These are phyloP conservation scores for Gentiana macrophylla DNA, from an alignment of 257 asterid genomes.

Conservation along the genomic window DNA sequence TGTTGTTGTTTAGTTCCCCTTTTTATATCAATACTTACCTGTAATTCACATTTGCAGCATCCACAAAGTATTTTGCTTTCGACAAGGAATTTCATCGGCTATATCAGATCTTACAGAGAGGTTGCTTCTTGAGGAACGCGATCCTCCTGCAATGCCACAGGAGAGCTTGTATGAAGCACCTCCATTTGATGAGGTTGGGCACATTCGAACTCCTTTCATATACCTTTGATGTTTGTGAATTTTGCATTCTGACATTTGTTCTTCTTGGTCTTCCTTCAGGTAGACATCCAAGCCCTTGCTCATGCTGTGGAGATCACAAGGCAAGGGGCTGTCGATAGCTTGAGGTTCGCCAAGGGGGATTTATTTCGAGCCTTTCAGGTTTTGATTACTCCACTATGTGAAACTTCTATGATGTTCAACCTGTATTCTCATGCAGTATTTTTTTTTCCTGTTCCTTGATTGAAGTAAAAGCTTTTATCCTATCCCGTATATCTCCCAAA, in stretches of 20 bases:
- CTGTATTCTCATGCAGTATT: not conserved
- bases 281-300: conserved; percentile 97
- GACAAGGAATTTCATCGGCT: conserved; percentile 81
- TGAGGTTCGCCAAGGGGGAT: conserved; percentile 95
- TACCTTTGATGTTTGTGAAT: not conserved
- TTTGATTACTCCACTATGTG: conserved; percentile 4
- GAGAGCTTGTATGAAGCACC: conserved; percentile 81
- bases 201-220: not conserved
- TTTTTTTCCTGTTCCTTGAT: too few species aligned
- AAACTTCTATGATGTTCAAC: not conserved
- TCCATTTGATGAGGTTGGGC: conserved; percentile 88
- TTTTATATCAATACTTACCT: not conserved
- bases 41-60: conserved; percentile 37
- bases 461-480: too few species aligned
- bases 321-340: conserved; percentile 94
- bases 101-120: conserved; percentile 85
- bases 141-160: conserved; percentile 69
- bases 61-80: conserved; percentile 86
- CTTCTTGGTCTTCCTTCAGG: conserved; percentile 32
- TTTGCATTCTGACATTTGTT: not conserved
- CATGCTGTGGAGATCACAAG: conserved; percentile 98
- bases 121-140: conserved; percentile 97
- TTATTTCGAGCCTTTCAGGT: conserved; percentile 94
- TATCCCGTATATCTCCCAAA: too few species aligned
- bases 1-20: not conserved